These are phyloP conservation scores for Heterococcus sp. DNA, from an alignment of 108 stramenopile species.

Conservation along the genomic window DNA sequence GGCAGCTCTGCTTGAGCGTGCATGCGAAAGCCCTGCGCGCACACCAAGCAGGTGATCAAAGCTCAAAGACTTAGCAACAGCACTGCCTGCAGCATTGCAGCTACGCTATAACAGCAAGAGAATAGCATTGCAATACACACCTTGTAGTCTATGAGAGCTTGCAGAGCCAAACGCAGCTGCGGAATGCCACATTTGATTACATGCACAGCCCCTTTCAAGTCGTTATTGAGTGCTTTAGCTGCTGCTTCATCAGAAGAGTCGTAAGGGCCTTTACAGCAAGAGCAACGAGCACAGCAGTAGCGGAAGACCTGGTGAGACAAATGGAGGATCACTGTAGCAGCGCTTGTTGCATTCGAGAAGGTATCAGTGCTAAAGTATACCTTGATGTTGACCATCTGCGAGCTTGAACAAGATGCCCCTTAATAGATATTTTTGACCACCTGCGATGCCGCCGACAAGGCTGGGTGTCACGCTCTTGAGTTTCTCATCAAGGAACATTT, in stretches of 20 bases:
- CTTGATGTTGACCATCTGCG: slow-evolving; percentile 37
- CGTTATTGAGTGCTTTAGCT: slow-evolving; percentile 31
- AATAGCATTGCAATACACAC: neutral
- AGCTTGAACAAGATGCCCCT: slow-evolving; percentile 51
- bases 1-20: slow-evolving; percentile 6
- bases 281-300: too few species aligned
- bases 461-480: neutral
- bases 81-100: neutral
- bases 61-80: neutral
- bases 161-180: slow-evolving; percentile 16
- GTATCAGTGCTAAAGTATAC: too few species aligned
- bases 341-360: too few species aligned
- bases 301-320: too few species aligned
- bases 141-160: slow-evolving; percentile 49
- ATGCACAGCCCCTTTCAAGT: slow-evolving; percentile 32
- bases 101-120: too few species aligned
- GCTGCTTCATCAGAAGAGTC: slow-evolving; percentile 44
- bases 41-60: neutral
- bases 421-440: slow-evolving; percentile 46
- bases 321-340: too few species aligned
- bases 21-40: slow-evolving; percentile 11
- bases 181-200: slow-evolving; percentile 15
- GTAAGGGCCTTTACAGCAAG: slow-evolving; percentile 46
- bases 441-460: slow-evolving; percentile 25
- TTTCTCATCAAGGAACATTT: neutral